Base-by-base conservation (phyloP, 1,139 yeast species). In the Blastobotrys arbuscula region DNA sequence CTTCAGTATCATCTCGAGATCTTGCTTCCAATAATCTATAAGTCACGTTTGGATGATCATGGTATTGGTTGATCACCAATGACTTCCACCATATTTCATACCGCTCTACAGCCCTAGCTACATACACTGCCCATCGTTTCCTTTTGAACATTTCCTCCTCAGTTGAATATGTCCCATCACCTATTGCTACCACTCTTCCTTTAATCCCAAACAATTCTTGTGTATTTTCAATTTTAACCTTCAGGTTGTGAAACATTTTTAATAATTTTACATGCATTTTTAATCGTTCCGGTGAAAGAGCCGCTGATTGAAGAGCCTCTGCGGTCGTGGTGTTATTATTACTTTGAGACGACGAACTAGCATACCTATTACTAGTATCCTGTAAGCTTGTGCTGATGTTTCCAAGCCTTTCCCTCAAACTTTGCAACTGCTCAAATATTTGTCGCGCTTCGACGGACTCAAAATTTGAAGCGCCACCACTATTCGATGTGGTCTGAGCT, bases 61-160 rank as follows among this genome's bases (percentile, higher is more conserved):
- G 19, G 4, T 21, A n/a, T 3, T 39, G 31, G 19, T 39, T 9
- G 8, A 42, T 42, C 26, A 31, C 39, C 21, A n/a, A 16, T 4
- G 31, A 8, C 30, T 42, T 59, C 49, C 67, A 59, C 58, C 65
- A 71, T 3, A 59, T 48, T 8, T 63, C 50, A 47, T 68, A 71
- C 33, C 73, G 55, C 47, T 68, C 58, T 8, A 59, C 67, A 0
- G 74, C 68, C 41, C 63, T 56, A 1, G 66, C 55, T 19, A 69
- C 51, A 46, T 64, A 71, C 6, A 62, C 59, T 39, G 62, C 61
- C 74, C 74, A 71, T 12, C 56, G 51, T 46, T 65, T 64, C 13
- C 57, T 60, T 19, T 48, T 15, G 16, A 43, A 21, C 2, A 8
- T 16, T 18, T 31, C 45, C 19, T n/a, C 26, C 10, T 31, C 45